A percentile compares a stretch with the other conserved stretches of the same genome.
phyloP scores from a whole-genome alignment of 768 basidiomycete genomes.

The Naematelia aurantialba region DNA sequence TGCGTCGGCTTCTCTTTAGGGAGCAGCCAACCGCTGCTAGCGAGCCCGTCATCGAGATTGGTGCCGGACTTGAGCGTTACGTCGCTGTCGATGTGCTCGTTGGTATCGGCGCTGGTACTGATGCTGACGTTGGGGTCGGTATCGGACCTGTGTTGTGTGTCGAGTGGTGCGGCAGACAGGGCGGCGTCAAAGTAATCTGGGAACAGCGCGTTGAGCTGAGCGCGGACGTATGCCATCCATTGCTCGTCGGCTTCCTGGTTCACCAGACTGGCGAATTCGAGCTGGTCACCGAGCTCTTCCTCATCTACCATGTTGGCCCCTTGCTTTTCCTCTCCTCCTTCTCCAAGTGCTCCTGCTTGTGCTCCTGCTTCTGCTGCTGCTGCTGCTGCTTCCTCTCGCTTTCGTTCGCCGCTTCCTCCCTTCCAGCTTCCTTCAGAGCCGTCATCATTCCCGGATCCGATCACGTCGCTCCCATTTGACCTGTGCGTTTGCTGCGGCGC shows the following conservation, averaged over 20 bases:
- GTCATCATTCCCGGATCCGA: background rate
- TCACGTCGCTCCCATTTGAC: no score
- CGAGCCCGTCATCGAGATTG: no score
- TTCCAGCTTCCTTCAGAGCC: background rate
- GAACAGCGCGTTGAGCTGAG: constrained; percentile 29
- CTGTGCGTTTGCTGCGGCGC: no score
- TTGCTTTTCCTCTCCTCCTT: background rate
- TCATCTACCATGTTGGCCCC: background rate
- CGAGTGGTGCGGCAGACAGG: no score
- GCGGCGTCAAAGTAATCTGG: constrained; percentile 23
- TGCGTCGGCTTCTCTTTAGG: no score
- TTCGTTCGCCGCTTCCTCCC: background rate
- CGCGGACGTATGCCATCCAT: constrained; percentile 36
- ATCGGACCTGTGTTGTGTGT: no score
- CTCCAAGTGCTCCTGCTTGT: background rate
- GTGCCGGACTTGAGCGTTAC: background rate
- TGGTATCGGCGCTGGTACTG: no score
- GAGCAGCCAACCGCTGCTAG: no score
- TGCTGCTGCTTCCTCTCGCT: background rate
- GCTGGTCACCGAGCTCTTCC: background rate
- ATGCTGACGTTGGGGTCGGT: no score
- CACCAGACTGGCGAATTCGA: background rate
- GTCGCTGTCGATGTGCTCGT: background rate
- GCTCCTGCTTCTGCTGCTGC: background rate
- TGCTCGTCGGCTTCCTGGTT: constrained; percentile 15